Evolutionary conservation across 2,329 filamentous ascomycete genomes (phyloP), one percentile per base, ranked within the genome.

Genomic region (Trichoderma polysporum): DNA sequence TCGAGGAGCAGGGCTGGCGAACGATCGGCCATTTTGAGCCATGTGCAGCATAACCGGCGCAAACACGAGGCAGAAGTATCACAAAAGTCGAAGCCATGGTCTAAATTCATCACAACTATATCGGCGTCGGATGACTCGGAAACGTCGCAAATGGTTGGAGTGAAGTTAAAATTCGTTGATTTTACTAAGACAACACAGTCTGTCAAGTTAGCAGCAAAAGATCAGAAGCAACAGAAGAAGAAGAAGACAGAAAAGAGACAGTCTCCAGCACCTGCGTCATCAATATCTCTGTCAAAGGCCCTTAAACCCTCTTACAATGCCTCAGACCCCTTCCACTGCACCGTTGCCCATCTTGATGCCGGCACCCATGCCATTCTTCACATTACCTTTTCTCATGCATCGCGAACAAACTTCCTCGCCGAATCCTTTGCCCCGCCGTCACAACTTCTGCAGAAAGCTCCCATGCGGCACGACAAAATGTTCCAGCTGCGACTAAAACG

Each of bases 391-490:
- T 49, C 57, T 17, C 57, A 60, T 3, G 57, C 57, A 13, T 60
- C 57, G 8, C 57, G 57, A 35, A 41, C 22, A 25, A 60, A 60
- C 31, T 60, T 60, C 13, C 41, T 60, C 19, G 57, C 57, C 13
- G 57, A 60, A 13, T 60, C 57, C 15, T 60, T 60, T 60, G 57
- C 57, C 13, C 41, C 57, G 8, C 33, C 41, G 8, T 49, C 19
- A 3, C 35, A n/a, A n/a, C 57, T 60, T 1, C 13, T 35, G 27
- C 41, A 35, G 9, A n/a, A 49, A 15, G 6, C 31, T 7, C 41
- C 57, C 8, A 50, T 35, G 31, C 31, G 45, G 22, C 58, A 61
- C 31, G 58, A 61, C 17, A 37, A 19, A 61, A 61, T 61, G 58
- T 61, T 50, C 3, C 41, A 50, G 5, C 31, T 52, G 22, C 58